A percentile compares a stretch with the other conserved stretches of the same genome.
Conservation (phyloP, 2,329 filamentous ascomycete genomes). For the Cladosporium sp. region DNA sequence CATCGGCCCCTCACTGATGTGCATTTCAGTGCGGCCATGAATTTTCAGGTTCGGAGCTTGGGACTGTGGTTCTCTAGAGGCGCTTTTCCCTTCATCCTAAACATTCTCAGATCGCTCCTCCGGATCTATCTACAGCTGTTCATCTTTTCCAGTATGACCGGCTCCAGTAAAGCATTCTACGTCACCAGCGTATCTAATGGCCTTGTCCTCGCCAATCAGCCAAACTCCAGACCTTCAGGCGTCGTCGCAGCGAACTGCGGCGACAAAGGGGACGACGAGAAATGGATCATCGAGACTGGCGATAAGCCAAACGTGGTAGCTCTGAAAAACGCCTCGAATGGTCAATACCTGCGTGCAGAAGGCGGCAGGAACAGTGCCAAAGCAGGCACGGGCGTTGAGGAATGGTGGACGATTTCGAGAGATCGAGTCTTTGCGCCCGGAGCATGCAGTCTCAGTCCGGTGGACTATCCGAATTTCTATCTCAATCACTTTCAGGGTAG, state of each 20-base stretch:
- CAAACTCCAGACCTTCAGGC: constrained; percentile 4
- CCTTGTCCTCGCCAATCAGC: background rate
- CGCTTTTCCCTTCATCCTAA: background rate
- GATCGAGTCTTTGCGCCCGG: background rate
- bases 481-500: constrained; percentile 1
- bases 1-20: background rate
- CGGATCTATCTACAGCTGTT: background rate
- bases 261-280: background rate
- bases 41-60: background rate
- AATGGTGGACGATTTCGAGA: constrained; percentile 4
- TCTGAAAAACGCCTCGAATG: background rate
- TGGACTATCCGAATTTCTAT: constrained; percentile 1
- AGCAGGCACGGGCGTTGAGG: background rate
- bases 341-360: background rate
- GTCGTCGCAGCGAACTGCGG: background rate
- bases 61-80: background rate
- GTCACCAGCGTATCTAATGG: constrained; percentile 4
- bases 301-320: background rate
- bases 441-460: background rate
- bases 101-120: background rate
- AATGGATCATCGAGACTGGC: constrained; percentile 8
- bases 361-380: background rate
- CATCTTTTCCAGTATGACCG: background rate
- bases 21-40: background rate
- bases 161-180: background rate